Evolutionary conservation across 2,329 filamentous ascomycete species (phyloP), one percentile per base, ranked within the genome.

Genomic region (Aspergillus persii): DNA sequence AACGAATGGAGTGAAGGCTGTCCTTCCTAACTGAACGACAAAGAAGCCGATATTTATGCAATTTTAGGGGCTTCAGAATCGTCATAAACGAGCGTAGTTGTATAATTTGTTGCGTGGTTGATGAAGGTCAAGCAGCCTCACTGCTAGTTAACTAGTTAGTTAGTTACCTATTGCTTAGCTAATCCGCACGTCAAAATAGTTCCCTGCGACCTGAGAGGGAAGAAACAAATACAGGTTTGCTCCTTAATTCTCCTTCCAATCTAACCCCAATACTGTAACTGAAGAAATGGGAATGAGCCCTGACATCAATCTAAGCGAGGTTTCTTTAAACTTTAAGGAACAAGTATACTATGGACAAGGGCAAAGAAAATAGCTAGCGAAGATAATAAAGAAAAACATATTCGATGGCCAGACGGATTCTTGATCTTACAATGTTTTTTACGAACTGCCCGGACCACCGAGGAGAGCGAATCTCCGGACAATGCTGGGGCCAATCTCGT

Each of bases 401-500:
- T 36, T 36, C 6, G 12, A n/a, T 41, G 12, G 36, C 15, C 36
- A 41, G 4, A n/a, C 36, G 36, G 36, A 41, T 41, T 36, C 15
- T 8, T 41, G 29, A 49, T 50, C 31, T 52, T 27, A 18, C 36
- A 23, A 46, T 27, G 18, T 0, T 36, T 30, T 60, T 63, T 77
- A 81, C 50, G 77, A 75, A 69, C 79, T 80, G 62, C 93, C 94
- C 9, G 95, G 95, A 26, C 94, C 95, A 74, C 95, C 95, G 64
- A 98, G 82, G 65, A 98, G 83, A 64, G 93, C 94, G 77, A 98
- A 98, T 80, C 94, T 88, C 77, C 94, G 86, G 61, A 97, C 94
- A 77, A 97, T 97, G 75, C 92, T 93, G 15, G 94, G 94, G 18
- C 95, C 94, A 74, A 96, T 93, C 81, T 97, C 94, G 78, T 97